phyloP scores from a whole-genome alignment of 805 yeast genomes.

The Candida xiaguanensis region DNA sequence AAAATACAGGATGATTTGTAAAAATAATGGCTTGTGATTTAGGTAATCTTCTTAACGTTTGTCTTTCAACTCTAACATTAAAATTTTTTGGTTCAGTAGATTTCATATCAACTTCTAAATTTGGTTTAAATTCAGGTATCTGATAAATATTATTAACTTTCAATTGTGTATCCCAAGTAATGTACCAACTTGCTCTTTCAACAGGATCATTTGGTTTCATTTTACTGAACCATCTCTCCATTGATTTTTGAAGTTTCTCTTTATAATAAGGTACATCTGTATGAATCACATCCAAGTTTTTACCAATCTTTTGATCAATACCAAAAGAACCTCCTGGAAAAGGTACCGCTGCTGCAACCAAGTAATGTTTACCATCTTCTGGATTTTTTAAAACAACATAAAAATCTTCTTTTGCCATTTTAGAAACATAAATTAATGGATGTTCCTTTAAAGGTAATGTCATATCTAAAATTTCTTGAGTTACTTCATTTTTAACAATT shows the following conservation, averaged over 20 bases:
- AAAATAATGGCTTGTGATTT: conserved; percentile 62
- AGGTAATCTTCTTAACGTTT: conserved; percentile 66
- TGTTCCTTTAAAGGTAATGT: conserved; percentile 57
- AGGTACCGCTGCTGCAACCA: conserved; percentile 73
- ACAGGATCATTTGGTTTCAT: conserved; percentile 61
- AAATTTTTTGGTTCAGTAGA: conserved; percentile 48
- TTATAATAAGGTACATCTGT: conserved; percentile 67
- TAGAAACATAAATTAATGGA: conserved; percentile 59
- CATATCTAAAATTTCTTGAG: conserved; percentile 61
- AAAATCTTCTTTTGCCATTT: conserved; percentile 75
- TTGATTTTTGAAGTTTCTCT: conserved; percentile 59
- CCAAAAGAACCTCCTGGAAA: conserved; percentile 79
- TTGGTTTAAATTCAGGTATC: conserved; percentile 41
- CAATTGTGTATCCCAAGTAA: conserved; percentile 69
- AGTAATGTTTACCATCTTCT: conserved; percentile 54
- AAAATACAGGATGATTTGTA: conserved; percentile 76
- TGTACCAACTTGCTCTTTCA: conserved; percentile 73
- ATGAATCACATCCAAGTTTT: conserved; percentile 60
- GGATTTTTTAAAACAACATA: conserved; percentile 56
- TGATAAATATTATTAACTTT: conserved; percentile 55
- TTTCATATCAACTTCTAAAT: conserved; percentile 26
- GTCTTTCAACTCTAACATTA: conserved; percentile 70
- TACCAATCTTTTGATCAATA: conserved; percentile 56
- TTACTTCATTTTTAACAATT: conserved; percentile 56
- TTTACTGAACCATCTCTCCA: conserved; percentile 69